Conservation (phyloP, 192 early-diverging fungal genomes). For the Bifiguratus adelaidae region DNA sequence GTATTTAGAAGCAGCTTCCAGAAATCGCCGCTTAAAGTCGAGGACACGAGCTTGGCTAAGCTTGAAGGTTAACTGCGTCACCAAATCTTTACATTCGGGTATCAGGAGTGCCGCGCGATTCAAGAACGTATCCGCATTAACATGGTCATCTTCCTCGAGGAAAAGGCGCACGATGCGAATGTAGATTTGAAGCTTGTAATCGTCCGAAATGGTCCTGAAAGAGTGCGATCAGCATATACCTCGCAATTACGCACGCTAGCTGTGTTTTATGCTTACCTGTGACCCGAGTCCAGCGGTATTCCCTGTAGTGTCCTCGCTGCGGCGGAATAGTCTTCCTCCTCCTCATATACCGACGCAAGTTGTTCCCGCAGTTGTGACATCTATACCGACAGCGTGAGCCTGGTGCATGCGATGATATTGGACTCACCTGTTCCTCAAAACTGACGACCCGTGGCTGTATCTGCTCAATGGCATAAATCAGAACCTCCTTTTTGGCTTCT, state of each 20-base stretch:
- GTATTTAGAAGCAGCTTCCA: slow-evolving; percentile 77
- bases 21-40: slow-evolving; percentile 78
- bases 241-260: neutral
- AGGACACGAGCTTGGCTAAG: slow-evolving; percentile 73
- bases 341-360: slow-evolving; percentile 62
- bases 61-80: slow-evolving; percentile 57
- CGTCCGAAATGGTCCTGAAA: slow-evolving; percentile 39
- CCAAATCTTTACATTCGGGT: slow-evolving; percentile 33
- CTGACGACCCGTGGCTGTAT: slow-evolving; percentile 66
- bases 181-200: slow-evolving; percentile 71
- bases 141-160: slow-evolving; percentile 75
- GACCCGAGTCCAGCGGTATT: slow-evolving; percentile 86
- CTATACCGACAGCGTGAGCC: slow-evolving; percentile 7
- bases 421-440: slow-evolving; percentile 69
- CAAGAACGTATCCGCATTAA: slow-evolving; percentile 71
- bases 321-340: slow-evolving; percentile 69
- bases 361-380: slow-evolving; percentile 65
- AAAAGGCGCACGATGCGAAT: slow-evolving; percentile 76
- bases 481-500: slow-evolving; percentile 39
- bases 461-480: slow-evolving; percentile 55
- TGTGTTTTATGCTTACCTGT: slow-evolving; percentile 37
- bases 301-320: slow-evolving; percentile 81
- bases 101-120: slow-evolving; percentile 72
- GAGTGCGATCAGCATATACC: neutral
- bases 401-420: neutral